phyloP scores from a whole-genome alignment of 768 basidiomycete genomes.

The Suillus alpinus region DNA sequence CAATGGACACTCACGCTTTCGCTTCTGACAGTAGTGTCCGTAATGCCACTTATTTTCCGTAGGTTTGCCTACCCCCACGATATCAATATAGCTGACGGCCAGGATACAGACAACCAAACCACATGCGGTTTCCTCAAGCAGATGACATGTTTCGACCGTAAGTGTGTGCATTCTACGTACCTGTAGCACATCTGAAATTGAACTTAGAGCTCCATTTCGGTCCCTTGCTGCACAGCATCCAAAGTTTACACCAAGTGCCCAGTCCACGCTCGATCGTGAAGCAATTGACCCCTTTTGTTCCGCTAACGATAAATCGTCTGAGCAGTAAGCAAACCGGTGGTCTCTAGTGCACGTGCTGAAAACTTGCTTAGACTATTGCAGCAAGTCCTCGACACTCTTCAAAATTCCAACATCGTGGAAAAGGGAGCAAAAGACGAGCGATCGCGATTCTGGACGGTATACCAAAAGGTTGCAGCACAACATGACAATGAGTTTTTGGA shows the following conservation, averaged over 20 bases:
- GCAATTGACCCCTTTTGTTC: background rate
- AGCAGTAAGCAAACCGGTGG: background rate
- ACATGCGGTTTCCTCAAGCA: background rate
- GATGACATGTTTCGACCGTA: background rate
- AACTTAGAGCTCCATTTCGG: background rate
- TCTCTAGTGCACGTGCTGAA: background rate
- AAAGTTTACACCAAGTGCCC: background rate
- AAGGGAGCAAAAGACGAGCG: background rate
- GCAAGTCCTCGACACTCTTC: conserved; percentile 4
- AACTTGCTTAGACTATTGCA: background rate
- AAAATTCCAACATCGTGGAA: background rate
- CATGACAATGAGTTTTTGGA: conserved; percentile 1
- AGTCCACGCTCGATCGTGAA: background rate
- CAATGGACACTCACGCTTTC: background rate
- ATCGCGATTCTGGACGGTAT: conserved; percentile 2
- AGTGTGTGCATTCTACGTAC: background rate
- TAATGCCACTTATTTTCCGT: background rate
- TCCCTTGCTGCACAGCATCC: background rate
- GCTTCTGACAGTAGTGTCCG: background rate
- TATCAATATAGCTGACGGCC: background rate
- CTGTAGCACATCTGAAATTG: background rate
- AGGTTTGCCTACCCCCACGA: background rate
- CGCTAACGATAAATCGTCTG: background rate
- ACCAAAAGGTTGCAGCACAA: conserved; percentile 5
- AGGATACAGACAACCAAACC: background rate